These are phyloP conservation scores for Pythium rishiriense DNA, from an alignment of 352 stramenopile genomes.

Conservation along the genomic window DNA sequence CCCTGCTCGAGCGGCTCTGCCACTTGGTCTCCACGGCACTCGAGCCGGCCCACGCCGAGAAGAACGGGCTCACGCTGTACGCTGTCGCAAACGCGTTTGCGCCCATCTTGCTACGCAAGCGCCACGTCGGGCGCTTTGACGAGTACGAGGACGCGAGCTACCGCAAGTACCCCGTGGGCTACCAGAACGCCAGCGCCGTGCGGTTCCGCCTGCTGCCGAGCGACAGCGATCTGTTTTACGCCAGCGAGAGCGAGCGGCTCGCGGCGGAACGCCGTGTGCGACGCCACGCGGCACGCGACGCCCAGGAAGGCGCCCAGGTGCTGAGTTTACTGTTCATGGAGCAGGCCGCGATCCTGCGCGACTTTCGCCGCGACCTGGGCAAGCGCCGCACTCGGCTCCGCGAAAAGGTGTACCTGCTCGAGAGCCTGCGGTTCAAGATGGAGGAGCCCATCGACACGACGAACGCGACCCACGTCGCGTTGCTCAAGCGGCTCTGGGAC, in stretches of 20 bases:
- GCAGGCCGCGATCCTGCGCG: slow-evolving; percentile 49
- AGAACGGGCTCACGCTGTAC: slow-evolving; percentile 73
- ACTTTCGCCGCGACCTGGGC: slow-evolving; percentile 65
- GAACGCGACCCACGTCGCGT: slow-evolving; percentile 47
- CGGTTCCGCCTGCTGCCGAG: slow-evolving; percentile 51
- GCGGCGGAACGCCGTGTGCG: slow-evolving; percentile 42
- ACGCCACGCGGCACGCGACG: slow-evolving; percentile 58
- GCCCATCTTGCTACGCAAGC: slow-evolving; percentile 61
- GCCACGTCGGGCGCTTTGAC: slow-evolving; percentile 55
- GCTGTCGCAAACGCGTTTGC: slow-evolving; percentile 61
- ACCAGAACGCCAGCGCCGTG: slow-evolving; percentile 49
- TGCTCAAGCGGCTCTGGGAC: slow-evolving; percentile 77
- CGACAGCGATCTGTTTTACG: slow-evolving; percentile 47
- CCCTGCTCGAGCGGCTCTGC: slow-evolving; percentile 68
- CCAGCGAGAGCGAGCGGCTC: slow-evolving; percentile 34
- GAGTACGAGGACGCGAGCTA: slow-evolving; percentile 68
- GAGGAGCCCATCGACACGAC: slow-evolving; percentile 61
- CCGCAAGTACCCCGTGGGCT: slow-evolving; percentile 76
- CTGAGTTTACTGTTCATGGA: slow-evolving; percentile 66
- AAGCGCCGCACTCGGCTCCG: slow-evolving; percentile 43
- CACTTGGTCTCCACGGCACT: slow-evolving; percentile 65
- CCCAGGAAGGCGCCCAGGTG: slow-evolving; percentile 66
- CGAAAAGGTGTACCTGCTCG: slow-evolving; percentile 65
- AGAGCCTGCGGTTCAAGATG: slow-evolving; percentile 72
- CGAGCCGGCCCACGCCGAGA: slow-evolving; percentile 53